Conservation (phyloP, 805 yeast genomes). For the Zygotorulaspora sp. region DNA sequence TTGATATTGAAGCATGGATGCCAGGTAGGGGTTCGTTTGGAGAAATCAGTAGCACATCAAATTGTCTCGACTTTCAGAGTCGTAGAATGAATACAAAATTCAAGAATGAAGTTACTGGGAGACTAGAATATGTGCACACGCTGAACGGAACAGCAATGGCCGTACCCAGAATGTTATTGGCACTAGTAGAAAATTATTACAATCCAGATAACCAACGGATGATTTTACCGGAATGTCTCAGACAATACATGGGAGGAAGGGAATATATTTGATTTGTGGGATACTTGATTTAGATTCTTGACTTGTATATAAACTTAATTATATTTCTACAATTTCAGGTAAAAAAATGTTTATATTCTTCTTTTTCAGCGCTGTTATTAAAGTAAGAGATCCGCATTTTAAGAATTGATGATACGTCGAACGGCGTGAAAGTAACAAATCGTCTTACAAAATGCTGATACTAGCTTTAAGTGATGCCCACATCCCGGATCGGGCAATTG, state of each 20-base stretch:
- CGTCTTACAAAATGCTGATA: constrained; percentile 53
- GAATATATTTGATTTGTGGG: constrained; percentile 30
- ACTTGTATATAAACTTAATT: no score
- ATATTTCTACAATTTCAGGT: no score
- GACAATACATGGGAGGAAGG: constrained; percentile 68
- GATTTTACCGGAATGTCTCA: constrained; percentile 61
- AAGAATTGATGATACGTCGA: background rate
- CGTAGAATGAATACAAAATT: constrained; percentile 72
- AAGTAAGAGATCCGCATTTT: background rate
- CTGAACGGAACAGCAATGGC: constrained; percentile 96
- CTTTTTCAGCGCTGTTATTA: background rate
- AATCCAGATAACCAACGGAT: constrained; percentile 53
- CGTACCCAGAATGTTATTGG: constrained; percentile 83
- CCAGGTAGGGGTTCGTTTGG: constrained; percentile 95
- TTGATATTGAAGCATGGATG: constrained; percentile 97
- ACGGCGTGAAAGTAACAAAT: no score
- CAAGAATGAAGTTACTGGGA: constrained; percentile 34
- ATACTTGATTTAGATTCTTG: no score
- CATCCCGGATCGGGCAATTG: constrained; percentile 81
- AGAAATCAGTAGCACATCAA: constrained; percentile 85
- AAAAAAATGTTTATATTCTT: background rate
- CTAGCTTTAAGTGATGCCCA: constrained; percentile 86
- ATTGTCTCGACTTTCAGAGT: constrained; percentile 87
- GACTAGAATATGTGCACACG: constrained; percentile 60
- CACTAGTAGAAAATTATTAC: constrained; percentile 82